phyloP scores from a whole-genome alignment of 805 yeast species.

The Candida qinlingensis region DNA sequence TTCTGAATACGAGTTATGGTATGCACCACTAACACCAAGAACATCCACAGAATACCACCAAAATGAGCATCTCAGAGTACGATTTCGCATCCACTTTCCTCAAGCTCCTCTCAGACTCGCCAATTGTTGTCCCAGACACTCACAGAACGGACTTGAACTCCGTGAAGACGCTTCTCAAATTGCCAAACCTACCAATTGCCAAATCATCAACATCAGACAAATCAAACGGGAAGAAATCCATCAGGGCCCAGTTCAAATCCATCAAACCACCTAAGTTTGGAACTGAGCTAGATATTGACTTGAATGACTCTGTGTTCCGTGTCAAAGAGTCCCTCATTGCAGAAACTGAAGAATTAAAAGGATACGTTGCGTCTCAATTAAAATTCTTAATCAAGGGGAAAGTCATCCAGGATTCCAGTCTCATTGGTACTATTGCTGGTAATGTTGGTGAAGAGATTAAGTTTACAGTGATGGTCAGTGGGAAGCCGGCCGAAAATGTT shows the following conservation, averaged over 20 bases:
- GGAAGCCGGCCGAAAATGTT: not conserved
- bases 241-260: slow-evolving; percentile 47
- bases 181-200: slow-evolving; percentile 43
- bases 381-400: slow-evolving; percentile 57
- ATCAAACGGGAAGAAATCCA: not conserved
- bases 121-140: slow-evolving; percentile 20
- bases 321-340: slow-evolving; percentile 26
- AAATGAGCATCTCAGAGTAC: slow-evolving; percentile 15
- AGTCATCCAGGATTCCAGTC: slow-evolving; percentile 48
- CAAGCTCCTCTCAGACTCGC: slow-evolving; percentile 15
- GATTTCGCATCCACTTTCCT: slow-evolving; percentile 18
- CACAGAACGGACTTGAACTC: slow-evolving; percentile 29
- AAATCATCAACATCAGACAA: slow-evolving; percentile 17
- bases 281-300: slow-evolving; percentile 22
- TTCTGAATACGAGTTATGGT: too few species aligned
- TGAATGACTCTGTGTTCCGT: slow-evolving; percentile 28
- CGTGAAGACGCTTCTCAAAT: slow-evolving; percentile 32
- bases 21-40: not conserved
- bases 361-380: slow-evolving; percentile 34
- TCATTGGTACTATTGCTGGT: slow-evolving; percentile 26
- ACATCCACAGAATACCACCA: not conserved
- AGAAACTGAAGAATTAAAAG: slow-evolving; percentile 25
- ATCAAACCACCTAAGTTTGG: slow-evolving; percentile 69
- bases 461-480: slow-evolving; percentile 37
- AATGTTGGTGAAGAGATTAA: slow-evolving; percentile 27